These are phyloP conservation scores for Tetrahymena malaccensis DNA, from an alignment of 73 alveolate species.

Conservation along the genomic window DNA sequence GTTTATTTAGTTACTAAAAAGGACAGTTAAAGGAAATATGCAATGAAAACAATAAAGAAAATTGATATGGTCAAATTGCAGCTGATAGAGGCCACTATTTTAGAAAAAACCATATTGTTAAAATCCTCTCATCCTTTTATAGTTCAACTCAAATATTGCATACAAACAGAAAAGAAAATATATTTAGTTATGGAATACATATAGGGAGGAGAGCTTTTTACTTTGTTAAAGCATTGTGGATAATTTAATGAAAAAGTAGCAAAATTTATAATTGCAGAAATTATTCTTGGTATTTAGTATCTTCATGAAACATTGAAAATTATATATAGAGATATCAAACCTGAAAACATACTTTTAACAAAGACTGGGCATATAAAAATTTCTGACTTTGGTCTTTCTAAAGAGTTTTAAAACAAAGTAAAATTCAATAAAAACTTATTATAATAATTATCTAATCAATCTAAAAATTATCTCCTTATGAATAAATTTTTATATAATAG, in stretches of 20 bases:
- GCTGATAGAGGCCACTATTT: not conserved
- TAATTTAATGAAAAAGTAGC: conserved; percentile 19
- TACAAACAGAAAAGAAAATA: conserved; percentile 5
- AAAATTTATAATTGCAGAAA: conserved; percentile 10
- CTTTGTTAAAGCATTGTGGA: conserved; percentile 8
- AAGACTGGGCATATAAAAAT: conserved; percentile 44
- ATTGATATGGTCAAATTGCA: not conserved
- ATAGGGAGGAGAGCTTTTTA: conserved; percentile 40
- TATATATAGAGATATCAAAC: conserved; percentile 56
- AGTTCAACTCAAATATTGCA: conserved; percentile 14
- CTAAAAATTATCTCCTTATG: too few species aligned
- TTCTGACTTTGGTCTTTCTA: conserved; percentile 61
- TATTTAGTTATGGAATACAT: conserved; percentile 28
- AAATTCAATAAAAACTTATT: too few species aligned
- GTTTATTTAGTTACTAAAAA: conserved; percentile 71
- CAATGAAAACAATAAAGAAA: not conserved
- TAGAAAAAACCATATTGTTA: conserved; percentile 1
- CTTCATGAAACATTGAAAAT: conserved; percentile 30
- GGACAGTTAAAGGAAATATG: conserved; percentile 29
- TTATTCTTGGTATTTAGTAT: conserved; percentile 15
- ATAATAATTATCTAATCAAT: too few species aligned
- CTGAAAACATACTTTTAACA: conserved; percentile 49
- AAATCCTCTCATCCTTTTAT: conserved; percentile 25
- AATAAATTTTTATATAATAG: too few species aligned
- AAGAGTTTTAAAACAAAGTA: conserved; percentile 3